Conservation (phyloP, 768 basidiomycete species). For the Collybia sordida region DNA sequence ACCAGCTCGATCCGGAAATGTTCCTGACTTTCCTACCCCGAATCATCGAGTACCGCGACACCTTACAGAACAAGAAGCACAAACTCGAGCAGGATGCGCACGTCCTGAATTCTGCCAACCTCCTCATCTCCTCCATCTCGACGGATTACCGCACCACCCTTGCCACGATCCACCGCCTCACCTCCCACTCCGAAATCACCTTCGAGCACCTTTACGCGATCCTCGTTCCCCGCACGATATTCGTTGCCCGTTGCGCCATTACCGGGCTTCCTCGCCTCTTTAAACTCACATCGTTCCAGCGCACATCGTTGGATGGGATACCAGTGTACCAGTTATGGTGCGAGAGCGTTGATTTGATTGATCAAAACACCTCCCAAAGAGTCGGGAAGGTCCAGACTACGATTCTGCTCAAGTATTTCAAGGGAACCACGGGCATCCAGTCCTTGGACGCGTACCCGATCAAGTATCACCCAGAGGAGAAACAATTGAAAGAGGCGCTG, state of each 20-base stretch:
- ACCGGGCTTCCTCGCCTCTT: conserved; percentile 54
- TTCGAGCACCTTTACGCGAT: conserved; percentile 56
- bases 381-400: conserved; percentile 40
- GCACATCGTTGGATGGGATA: conserved; percentile 32
- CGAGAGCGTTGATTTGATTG: conserved; percentile 53
- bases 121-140: conserved; percentile 50
- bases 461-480: conserved; percentile 46
- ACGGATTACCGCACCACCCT: conserved; percentile 51
- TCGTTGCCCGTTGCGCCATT: conserved; percentile 52
- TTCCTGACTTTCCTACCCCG: conserved; percentile 52
- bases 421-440: conserved; percentile 51
- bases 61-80: conserved; percentile 33
- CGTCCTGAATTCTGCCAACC: conserved; percentile 42
- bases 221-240: conserved; percentile 50
- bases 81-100: conserved; percentile 40
- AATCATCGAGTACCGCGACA: conserved; percentile 43
- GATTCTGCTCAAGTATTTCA: conserved; percentile 41
- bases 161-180: conserved; percentile 44
- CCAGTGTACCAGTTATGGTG: conserved; percentile 43
- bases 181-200: conserved; percentile 55
- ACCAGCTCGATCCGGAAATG: conserved; percentile 55
- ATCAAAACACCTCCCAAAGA: conserved; percentile 31
- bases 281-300: conserved; percentile 39
- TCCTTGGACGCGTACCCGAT: conserved; percentile 53
- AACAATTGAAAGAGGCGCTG: conserved; percentile 38